Conservation (phyloP, 139 green algal species). For the Chlorella sp. region DNA sequence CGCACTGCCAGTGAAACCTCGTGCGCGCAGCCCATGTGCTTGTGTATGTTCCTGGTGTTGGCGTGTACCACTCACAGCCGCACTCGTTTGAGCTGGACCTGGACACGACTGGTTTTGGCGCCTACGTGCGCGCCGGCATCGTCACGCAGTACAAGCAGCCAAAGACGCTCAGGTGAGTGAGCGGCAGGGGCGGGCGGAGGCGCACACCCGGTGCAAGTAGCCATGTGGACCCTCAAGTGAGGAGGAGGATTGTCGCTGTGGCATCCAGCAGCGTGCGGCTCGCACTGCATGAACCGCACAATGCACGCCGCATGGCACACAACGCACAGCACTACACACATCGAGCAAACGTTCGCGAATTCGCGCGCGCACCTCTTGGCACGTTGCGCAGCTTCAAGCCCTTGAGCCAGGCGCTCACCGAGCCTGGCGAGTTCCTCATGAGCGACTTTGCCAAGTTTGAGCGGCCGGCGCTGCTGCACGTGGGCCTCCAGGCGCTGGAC, state of each 20-base stretch:
- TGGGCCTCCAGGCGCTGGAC: constrained; percentile 92
- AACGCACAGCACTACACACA: no score
- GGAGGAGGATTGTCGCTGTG: no score
- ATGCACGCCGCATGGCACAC: no score
- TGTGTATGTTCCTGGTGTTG: neutral
- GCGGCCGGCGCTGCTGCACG: constrained; percentile 78
- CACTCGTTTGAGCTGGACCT: constrained; percentile 92
- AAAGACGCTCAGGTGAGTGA: constrained; percentile 49
- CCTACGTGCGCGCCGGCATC: constrained; percentile 73
- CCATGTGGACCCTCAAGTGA: no score
- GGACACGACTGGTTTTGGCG: constrained; percentile 70
- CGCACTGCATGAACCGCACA: no score
- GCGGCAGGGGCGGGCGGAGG: no score
- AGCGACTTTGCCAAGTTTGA: constrained; percentile 97
- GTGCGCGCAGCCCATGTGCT: no score
- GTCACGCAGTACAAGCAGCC: constrained; percentile 87
- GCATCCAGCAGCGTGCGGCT: no score
- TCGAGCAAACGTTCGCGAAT: no score
- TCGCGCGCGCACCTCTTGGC: no score
- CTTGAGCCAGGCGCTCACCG: constrained; percentile 39
- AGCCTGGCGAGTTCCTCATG: constrained; percentile 94
- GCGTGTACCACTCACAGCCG: constrained; percentile 37
- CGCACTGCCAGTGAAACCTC: no score
- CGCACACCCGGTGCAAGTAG: no score
- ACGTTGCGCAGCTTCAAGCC: constrained; percentile 25